Evolutionary conservation across 139 green algal species (phyloP), one percentile per base, ranked within the genome.

Genomic region (Astrephomene gubernaculifera): DNA sequence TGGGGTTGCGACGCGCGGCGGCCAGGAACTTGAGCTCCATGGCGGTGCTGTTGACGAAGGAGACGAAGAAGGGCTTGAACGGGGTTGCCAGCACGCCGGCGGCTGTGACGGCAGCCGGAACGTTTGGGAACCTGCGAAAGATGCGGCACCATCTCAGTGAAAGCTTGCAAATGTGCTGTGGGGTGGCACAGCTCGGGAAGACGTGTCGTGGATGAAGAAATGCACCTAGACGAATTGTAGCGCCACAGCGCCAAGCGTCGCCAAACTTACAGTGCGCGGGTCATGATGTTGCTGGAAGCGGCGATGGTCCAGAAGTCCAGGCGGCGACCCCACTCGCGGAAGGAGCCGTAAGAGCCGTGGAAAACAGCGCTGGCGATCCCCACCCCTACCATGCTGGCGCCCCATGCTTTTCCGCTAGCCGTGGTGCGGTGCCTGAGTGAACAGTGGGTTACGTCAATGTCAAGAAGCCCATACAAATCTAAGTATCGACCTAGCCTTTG

Each of bases 241-340:
- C 49, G 14, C 49, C 49, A 57, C 17, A 57, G 12, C 49, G 49
- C 49, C 12, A 12, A 12, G 49, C 17, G 17, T 57, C 17, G 49
- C 49, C 49, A 43, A 21, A 41, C 71, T 80, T 83, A 92, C 24
- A 96, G 45, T 1, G 90, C 85, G 36, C 86, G 64, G 36, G 89
- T 88, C 88, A 96, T 90, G 35, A 89, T 38, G n/a, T 79, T 82
- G 53, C 75, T 68, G 49, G 88, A 78, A 36, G 71, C 63, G 8
- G 88, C 68, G 36, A 93, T 92, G 4, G 82, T 87, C 83, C 91
- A 96, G 88, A 96, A 96, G 87, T 96, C 94, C 8, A 94, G n/a
- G 64, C 94, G 94, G 24, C 94, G 89, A 0, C 87, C 86, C 27
- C 90, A 65, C 54, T 87, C 45, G 8, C 93, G 86, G 29, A 89